Evolutionary conservation across 2,329 filamentous ascomycete genomes (phyloP).

Genomic region (Geosmithia morbida): DNA sequence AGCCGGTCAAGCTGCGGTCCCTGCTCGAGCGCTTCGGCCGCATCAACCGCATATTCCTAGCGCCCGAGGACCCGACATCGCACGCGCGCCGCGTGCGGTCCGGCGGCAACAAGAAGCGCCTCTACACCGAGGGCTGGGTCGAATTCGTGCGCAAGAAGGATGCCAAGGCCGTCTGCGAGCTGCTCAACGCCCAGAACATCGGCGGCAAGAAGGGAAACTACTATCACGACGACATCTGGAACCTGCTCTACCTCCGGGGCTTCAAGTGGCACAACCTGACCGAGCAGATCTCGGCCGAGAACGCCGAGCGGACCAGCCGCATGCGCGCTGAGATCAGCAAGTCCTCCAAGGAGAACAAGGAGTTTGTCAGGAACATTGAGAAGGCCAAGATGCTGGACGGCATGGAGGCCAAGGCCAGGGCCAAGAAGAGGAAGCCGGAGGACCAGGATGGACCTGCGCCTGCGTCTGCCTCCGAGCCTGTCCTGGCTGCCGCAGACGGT

Average conservation of each 20-base stretch:
- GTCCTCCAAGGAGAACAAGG: conserved; percentile 66
- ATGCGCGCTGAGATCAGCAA: conserved; percentile 66
- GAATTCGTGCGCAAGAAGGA: conserved; percentile 66
- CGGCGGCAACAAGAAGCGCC: conserved; percentile 72
- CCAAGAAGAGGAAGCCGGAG: conserved; percentile 20
- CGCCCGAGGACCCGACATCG: conserved; percentile 55
- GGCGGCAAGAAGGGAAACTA: conserved; percentile 74
- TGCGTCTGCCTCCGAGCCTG: not conserved
- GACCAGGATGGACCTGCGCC: conserved; percentile 3
- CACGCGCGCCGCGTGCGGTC: conserved; percentile 52
- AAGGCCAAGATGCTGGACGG: conserved; percentile 64
- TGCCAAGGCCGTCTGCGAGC: conserved; percentile 61
- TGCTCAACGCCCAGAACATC: conserved; percentile 64
- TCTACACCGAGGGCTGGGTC: conserved; percentile 77
- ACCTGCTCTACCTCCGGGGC: conserved; percentile 63
- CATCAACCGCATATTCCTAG: conserved; percentile 66
- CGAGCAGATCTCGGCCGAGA: conserved; percentile 68
- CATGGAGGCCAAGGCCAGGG: conserved; percentile 45
- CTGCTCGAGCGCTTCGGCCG: conserved; percentile 62
- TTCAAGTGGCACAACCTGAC: conserved; percentile 72
- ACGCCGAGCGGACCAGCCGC: conserved; percentile 61
- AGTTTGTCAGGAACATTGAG: conserved; percentile 68
- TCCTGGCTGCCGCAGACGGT: conserved; percentile 5
- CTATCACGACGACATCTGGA: conserved; percentile 82
- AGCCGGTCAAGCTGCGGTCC: conserved; percentile 60